Evolutionary conservation across 2,329 filamentous ascomycete genomes (phyloP).

Genomic region (Trichoderma sp.): DNA sequence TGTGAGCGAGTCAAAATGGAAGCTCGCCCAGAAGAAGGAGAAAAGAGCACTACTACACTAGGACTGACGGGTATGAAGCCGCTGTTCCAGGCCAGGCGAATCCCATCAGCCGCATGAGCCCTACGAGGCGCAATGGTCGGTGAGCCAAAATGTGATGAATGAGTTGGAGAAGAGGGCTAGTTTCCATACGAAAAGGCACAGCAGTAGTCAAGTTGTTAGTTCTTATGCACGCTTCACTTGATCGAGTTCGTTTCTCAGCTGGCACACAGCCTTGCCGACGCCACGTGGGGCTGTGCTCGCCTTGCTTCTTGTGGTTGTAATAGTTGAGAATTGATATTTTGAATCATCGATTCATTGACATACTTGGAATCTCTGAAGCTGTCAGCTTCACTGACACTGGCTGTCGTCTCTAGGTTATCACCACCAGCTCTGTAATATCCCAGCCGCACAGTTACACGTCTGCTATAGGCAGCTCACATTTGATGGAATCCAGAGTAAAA

Average conservation of each 20-base stretch:
- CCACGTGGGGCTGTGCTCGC: slow-evolving; percentile 1
- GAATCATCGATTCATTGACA: not conserved
- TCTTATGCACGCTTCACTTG: not conserved
- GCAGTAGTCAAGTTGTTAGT: not conserved
- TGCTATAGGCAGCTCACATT: not conserved
- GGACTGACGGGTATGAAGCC: not conserved
- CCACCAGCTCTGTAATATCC: not conserved
- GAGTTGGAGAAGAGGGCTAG: not conserved
- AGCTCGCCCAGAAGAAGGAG: not conserved
- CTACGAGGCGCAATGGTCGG: not conserved
- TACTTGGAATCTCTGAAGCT: too few relatives aligned
- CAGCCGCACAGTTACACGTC: not conserved
- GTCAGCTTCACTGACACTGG: not conserved
- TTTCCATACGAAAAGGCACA: too few relatives aligned
- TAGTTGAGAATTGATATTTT: not conserved
- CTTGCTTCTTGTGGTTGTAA: not conserved
- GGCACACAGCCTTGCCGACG: slow-evolving; percentile 13
- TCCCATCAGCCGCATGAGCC: not conserved
- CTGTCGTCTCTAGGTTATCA: not conserved
- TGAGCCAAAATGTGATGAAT: not conserved
- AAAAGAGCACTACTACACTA: not conserved
- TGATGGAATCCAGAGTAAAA: not conserved
- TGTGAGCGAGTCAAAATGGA: not conserved
- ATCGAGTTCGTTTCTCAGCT: not conserved
- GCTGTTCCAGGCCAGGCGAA: not conserved